Conservation (phyloP, 768 basidiomycete genomes). For the Mycena haematopus region DNA sequence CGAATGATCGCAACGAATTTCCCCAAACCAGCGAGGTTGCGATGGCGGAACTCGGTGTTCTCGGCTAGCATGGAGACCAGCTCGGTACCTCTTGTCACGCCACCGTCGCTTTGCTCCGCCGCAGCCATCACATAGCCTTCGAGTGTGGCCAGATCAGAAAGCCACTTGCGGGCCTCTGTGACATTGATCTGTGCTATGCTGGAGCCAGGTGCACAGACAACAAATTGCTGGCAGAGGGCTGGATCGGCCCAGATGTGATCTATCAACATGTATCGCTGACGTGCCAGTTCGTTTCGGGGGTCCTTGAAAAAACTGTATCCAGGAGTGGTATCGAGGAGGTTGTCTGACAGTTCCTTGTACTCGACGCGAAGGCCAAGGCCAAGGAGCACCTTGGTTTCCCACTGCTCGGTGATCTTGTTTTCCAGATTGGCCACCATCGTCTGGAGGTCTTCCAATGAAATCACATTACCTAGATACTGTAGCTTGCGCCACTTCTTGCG, state of each 20-base stretch:
- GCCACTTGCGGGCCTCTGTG: slow-evolving; percentile 18
- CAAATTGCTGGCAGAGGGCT: slow-evolving; percentile 19
- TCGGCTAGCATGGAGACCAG: slow-evolving; percentile 32
- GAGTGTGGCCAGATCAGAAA: not conserved
- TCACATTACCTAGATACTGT: slow-evolving; percentile 26
- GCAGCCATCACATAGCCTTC: slow-evolving; percentile 23
- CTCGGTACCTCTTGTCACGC: slow-evolving; percentile 23
- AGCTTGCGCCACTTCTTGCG: slow-evolving; percentile 13
- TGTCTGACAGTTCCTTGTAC: slow-evolving; percentile 30
- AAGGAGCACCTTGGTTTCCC: slow-evolving; percentile 32
- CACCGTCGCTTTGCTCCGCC: slow-evolving; percentile 31
- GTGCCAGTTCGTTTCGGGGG: slow-evolving; percentile 15
- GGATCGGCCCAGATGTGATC: not conserved
- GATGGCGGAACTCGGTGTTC: slow-evolving; percentile 29
- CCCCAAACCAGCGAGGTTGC: slow-evolving; percentile 6
- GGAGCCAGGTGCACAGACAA: slow-evolving; percentile 20
- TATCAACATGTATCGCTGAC: not conserved
- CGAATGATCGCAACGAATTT: slow-evolving; percentile 28
- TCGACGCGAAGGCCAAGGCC: slow-evolving; percentile 9
- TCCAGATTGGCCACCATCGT: slow-evolving; percentile 18
- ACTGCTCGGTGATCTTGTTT: slow-evolving; percentile 14
- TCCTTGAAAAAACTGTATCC: slow-evolving; percentile 34
- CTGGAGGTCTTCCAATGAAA: slow-evolving; percentile 15
- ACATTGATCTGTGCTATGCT: slow-evolving; percentile 21
- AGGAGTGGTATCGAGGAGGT: slow-evolving; percentile 20